Evolutionary conservation across 73 alveolate species (phyloP), one percentile per base, ranked within the genome.

Genomic region (Effrenium voratum): DNA sequence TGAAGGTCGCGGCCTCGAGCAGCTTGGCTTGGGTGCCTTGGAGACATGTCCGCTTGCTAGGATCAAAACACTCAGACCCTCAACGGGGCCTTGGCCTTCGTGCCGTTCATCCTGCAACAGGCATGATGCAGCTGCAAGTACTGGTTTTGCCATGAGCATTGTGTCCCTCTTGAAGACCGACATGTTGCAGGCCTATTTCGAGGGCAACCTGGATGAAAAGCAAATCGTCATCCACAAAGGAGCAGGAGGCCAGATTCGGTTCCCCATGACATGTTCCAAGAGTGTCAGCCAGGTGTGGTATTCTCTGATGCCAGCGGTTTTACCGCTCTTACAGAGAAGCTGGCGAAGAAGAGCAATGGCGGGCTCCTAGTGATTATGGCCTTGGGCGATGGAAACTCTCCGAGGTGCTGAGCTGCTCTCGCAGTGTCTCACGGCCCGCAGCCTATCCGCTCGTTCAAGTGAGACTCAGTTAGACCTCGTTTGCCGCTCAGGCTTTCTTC

Each of bases 321-420:
- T 80, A 91, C 98, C 43, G 91, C 90, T 47, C 60, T 91, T 57
- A 91, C 98, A 15, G 98, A 91, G 91, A 91, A 70, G 59, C 38
- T 91, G 73, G 98, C 98, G 45, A 91, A 91, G 90, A 70, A 91
- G 98, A 72, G 91, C 98, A 91, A 91, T 80, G 98, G 98, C 63
- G 59, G 34, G 79, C 16, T 57, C n/a, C 16, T 57, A 30, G 28
- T 57, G 72, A 57, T 57, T 22, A 57, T 57, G 72, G 28, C 28
- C 41, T 16, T n/a, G 79, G 79, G n/a, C 79, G 40, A 8, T 30
- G 40, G 43, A 40, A 16, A 66, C 34, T 30, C 41, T 16, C 43
- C 46, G 13, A 88, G 96, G 96, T 4, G 96, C 96, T 28, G 96
- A 88, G 96, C 75, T 88, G 43, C 96, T 88, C 52, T 88, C 96